Evolutionary conservation across 257 asterid species (phyloP), one percentile per base, ranked within the genome.

Genomic region (Knoxia roxburghii): DNA sequence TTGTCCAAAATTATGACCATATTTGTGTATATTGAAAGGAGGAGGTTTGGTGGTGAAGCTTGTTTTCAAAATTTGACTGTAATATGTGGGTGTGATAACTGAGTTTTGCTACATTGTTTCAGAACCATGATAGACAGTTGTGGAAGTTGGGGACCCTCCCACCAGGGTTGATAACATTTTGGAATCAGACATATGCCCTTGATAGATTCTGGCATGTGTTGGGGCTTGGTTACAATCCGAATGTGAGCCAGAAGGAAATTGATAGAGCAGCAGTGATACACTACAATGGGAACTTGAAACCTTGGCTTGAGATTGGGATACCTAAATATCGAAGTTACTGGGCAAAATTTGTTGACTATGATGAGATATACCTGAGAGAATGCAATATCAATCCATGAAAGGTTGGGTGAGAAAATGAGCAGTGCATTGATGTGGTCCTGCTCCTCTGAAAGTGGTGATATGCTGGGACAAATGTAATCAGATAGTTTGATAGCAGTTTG

Each of bases 121-220:
- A 92, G 98, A 93, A 93, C 71, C 94, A 83, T 32, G 89, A 90
- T 63, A 87, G 97, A 70, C 80, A 72, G 70, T 76, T 93, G 21
- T 93, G 98, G 98, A 89, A 89, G 78, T 84, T 93, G 54, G 98
- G 97, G 61, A 92, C 98, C 7, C 72, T 92, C 50, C 98, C 98
- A 20, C 98, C 98, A 5, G 98, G 98, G 48, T 77, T 92, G 73
- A 83, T 89, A 70, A 92, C 98, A 21, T 92, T 92, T 74, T 89
- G 96, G 97, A 85, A 89, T 35, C 85, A 81, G 4, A 92, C 86
- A 2, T 86, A 67, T 64, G 77, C 83, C 39, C 97, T 92, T 7
- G 88, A 87, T 62, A 85, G 81, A 67, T 82, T 86, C 5, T 92
- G 98, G 97, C 98, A 92, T 69, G 98, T 92, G 6, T 70, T 92